These are phyloP conservation scores for Eremothecium coryli DNA, from an alignment of 1,139 yeast genomes.

Conservation along the genomic window DNA sequence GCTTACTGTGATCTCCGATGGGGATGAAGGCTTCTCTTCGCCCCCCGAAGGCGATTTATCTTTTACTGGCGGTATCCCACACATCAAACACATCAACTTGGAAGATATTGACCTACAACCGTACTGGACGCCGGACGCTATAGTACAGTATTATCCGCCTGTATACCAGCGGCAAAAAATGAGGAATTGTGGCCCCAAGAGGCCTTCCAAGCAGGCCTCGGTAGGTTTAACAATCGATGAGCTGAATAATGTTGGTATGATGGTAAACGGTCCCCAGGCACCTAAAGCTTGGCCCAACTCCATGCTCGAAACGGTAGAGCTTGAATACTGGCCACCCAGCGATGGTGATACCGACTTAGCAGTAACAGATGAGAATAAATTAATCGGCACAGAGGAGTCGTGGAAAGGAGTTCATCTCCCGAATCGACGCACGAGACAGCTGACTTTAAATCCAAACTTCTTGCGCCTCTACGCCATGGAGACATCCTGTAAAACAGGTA, in stretches of 20 bases:
- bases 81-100: conserved; percentile 16
- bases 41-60: no score
- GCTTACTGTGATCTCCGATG: conserved; percentile 1
- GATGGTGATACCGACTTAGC: conserved; percentile 4
- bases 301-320: conserved; percentile 12
- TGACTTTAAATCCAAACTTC: conserved; percentile 24
- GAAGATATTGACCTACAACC: conserved; percentile 23
- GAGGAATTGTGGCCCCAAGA: background rate
- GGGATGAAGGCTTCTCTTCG: background rate
- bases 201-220: conserved; percentile 6
- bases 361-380: conserved; percentile 1
- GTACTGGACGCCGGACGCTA: conserved; percentile 15
- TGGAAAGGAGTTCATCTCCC: conserved; percentile 2
- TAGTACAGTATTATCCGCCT: conserved; percentile 20
- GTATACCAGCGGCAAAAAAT: conserved; percentile 12
- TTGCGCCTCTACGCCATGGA: conserved; percentile 26
- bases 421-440: conserved; percentile 19
- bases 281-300: conserved; percentile 4
- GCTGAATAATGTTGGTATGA: conserved; percentile 8
- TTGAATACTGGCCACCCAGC: conserved; percentile 25
- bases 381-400: conserved; percentile 3
- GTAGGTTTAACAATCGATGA: conserved; percentile 10
- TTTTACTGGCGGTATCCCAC: conserved; percentile 13
- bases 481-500: conserved; percentile 17
- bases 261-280: conserved; percentile 1